Percentiles rank a stretch among this genome's conserved stretches.
Evolutionary conservation across 2,329 filamentous ascomycete species (phyloP).

Genomic region (Hortaea werneckii): DNA sequence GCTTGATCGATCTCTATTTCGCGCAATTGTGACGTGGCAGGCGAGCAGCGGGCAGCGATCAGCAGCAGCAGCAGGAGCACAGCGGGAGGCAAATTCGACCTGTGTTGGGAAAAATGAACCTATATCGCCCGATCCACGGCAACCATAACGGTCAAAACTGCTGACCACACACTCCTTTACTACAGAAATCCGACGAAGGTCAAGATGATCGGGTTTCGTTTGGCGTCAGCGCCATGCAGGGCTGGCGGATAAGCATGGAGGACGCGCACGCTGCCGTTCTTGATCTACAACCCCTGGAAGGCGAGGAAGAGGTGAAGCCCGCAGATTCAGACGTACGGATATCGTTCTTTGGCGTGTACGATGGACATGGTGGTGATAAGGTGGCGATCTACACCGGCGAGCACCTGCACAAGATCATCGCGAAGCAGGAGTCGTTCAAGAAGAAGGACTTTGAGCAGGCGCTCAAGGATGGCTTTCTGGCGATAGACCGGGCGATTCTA

Average conservation of each 20-base stretch:
- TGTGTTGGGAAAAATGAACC: background rate
- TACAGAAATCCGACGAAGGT: conserved; percentile 74
- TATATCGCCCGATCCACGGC: background rate
- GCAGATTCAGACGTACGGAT: conserved; percentile 61
- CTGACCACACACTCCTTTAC: background rate
- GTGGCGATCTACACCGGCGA: conserved; percentile 89
- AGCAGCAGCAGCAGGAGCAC: too few species aligned
- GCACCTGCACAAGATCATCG: conserved; percentile 85
- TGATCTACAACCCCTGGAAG: conserved; percentile 61
- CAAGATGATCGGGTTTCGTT: conserved; percentile 88
- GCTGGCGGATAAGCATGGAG: conserved; percentile 99
- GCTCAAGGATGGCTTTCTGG: conserved; percentile 92
- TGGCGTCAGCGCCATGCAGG: conserved; percentile 97
- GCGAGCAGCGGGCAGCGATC: too few species aligned
- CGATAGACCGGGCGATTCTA: conserved; percentile 89
- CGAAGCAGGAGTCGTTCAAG: conserved; percentile 91
- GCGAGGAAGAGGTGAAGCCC: conserved; percentile 41
- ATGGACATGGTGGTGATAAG: conserved; percentile 94
- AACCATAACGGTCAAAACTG: conserved; percentile 1
- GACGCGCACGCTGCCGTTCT: conserved; percentile 86
- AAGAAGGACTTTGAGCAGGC: conserved; percentile 87
- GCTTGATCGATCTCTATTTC: conserved; percentile 23
- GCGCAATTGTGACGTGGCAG: too few species aligned
- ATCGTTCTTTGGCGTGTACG: conserved; percentile 96
- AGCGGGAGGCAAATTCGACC: too few species aligned